These are phyloP conservation scores for Emericellopsis cladophorae DNA, from an alignment of 2,329 filamentous ascomycete species.

Conservation along the genomic window DNA sequence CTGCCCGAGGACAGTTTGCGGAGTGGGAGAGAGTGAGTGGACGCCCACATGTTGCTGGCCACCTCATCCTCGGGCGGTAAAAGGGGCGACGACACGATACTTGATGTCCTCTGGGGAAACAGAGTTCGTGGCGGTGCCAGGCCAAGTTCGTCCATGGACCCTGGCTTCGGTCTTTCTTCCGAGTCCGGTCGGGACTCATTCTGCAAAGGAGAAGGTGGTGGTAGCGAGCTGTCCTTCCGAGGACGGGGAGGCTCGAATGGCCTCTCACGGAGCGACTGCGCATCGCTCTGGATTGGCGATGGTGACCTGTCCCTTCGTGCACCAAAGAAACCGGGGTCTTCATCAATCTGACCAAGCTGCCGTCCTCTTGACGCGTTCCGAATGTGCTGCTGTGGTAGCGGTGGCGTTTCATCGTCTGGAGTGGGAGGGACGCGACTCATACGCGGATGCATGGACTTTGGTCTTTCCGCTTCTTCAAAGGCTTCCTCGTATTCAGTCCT, in stretches of 20 bases:
- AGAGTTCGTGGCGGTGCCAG: conserved; percentile 36
- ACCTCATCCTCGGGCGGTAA: conserved; percentile 62
- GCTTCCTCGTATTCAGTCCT: conserved; percentile 46
- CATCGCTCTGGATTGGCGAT: conserved; percentile 31
- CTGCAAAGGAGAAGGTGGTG: conserved; percentile 19
- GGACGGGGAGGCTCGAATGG: conserved; percentile 15
- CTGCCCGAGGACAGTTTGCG: conserved; percentile 69
- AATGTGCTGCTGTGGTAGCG: conserved; percentile 26
- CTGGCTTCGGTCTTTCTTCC: conserved; percentile 29
- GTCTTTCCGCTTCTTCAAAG: conserved; percentile 37
- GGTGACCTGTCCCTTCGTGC: conserved; percentile 47
- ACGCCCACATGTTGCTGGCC: conserved; percentile 36
- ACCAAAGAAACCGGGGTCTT: conserved; percentile 32
- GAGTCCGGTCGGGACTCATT: conserved; percentile 22
- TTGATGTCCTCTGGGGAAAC: conserved; percentile 41
- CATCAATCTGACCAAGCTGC: conserved; percentile 22
- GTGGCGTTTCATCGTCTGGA: conserved; percentile 32
- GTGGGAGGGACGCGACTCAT: conserved; percentile 51
- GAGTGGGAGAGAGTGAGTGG: conserved; percentile 50
- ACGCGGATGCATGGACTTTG: conserved; percentile 62
- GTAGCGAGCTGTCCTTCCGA: conserved; percentile 19
- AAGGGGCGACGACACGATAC: conserved; percentile 48
- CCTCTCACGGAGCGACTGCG: conserved; percentile 14
- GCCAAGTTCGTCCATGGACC: conserved; percentile 35
- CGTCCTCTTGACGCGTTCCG: conserved; percentile 27